Evolutionary conservation across 2,329 filamentous ascomycete species (phyloP).

Genomic region (Emmonsiellopsis sp.): DNA sequence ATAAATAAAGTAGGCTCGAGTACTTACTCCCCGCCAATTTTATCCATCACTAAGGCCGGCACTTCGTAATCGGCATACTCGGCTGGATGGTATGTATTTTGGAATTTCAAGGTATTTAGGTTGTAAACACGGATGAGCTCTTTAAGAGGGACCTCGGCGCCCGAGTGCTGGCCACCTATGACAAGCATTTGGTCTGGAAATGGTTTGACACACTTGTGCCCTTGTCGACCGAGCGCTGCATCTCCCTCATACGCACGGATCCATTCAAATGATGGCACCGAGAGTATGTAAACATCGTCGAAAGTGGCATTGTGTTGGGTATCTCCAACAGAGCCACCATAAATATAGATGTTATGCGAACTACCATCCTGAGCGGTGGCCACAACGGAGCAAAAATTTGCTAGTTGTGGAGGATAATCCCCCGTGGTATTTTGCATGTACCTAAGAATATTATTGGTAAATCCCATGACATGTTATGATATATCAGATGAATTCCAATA

Average conservation of each 20-base stretch:
- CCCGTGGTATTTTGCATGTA: conserved; percentile 33
- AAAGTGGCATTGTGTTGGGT: conserved; percentile 12
- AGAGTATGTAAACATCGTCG: conserved; percentile 25
- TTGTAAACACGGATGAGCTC: conserved; percentile 42
- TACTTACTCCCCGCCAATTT: conserved; percentile 28
- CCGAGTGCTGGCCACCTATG: conserved; percentile 21
- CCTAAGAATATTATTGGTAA: conserved; percentile 15
- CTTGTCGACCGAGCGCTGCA: conserved; percentile 16
- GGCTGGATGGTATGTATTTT: conserved; percentile 20
- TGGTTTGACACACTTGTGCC: conserved; percentile 24
- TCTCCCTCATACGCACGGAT: conserved; percentile 17
- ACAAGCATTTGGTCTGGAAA: conserved; percentile 43
- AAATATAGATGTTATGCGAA: conserved; percentile 28
- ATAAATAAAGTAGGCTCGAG: neutral
- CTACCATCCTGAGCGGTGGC: conserved; percentile 28
- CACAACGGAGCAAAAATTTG: conserved; percentile 33
- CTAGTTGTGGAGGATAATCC: conserved; percentile 25
- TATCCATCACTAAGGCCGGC: conserved; percentile 18
- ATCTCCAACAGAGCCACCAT: conserved; percentile 21
- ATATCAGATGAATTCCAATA: neutral
- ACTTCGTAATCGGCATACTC: conserved; percentile 24
- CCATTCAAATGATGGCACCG: conserved; percentile 26
- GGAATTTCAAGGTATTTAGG: conserved; percentile 24
- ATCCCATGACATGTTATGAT: neutral
- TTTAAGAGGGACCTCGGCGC: conserved; percentile 18